phyloP scores from a whole-genome alignment of 2,329 filamentous ascomycete species.

The Hymenoscyphus occultus region DNA sequence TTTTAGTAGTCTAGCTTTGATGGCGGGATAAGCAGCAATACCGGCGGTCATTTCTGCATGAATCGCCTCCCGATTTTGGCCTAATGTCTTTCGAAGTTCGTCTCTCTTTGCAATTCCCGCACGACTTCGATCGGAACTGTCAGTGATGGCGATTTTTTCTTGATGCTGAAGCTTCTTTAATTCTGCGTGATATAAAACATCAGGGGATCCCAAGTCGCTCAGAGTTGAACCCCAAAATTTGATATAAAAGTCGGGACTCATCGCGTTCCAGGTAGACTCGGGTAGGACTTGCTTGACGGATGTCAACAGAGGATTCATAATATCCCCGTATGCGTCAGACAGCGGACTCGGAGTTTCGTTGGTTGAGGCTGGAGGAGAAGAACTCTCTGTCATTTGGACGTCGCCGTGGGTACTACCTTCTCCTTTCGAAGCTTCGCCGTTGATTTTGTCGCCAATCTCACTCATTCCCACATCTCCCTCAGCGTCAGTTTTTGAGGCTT shows the following conservation, averaged over 20 bases:
- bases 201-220: conserved; percentile 75
- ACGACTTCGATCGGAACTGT: conserved; percentile 70
- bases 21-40: conserved; percentile 63
- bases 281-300: conserved; percentile 62
- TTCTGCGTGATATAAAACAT: conserved; percentile 74
- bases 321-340: conserved; percentile 53
- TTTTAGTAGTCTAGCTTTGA: conserved; percentile 65
- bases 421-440: conserved; percentile 6
- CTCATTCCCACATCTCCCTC: conserved; percentile 53
- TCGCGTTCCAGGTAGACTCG: conserved; percentile 61
- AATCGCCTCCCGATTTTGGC: conserved; percentile 66
- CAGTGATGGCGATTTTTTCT: conserved; percentile 63
- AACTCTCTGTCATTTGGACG: conserved; percentile 39
- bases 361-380: conserved; percentile 14
- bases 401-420: conserved; percentile 29
- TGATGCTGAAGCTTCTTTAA: conserved; percentile 66
- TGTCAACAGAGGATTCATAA: conserved; percentile 71
- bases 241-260: conserved; percentile 79
- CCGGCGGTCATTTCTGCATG: conserved; percentile 71
- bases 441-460: conserved; percentile 17
- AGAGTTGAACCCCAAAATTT: conserved; percentile 91
- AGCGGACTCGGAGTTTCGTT: conserved; percentile 28
- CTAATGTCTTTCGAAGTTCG: conserved; percentile 65
- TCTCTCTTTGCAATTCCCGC: conserved; percentile 65
- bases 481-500: conserved; percentile 40